phyloP scores from a whole-genome alignment of 1,284 basidiomycete genomes.

The Hemileia vastatrix region DNA sequence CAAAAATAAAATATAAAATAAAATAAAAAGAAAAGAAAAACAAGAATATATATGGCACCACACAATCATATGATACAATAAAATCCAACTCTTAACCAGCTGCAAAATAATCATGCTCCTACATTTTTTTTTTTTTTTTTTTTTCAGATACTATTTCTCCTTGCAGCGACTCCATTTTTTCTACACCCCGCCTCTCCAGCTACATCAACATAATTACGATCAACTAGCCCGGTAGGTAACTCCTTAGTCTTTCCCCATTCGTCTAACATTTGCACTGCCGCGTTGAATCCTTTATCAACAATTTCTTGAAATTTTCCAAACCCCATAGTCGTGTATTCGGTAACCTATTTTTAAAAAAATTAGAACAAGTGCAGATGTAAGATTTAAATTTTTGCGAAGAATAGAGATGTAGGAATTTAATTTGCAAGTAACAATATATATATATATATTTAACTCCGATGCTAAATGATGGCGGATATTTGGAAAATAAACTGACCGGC shows the following conservation, averaged over 20 bases:
- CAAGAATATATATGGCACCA: no score
- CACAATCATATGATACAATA: no score
- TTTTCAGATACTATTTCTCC: no score
- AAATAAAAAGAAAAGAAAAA: no score
- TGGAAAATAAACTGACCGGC: constrained; percentile 57
- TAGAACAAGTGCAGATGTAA: constrained; percentile 10
- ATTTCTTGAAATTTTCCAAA: constrained; percentile 62
- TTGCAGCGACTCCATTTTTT: no score
- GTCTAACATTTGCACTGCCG: constrained; percentile 62
- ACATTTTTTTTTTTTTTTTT: no score
- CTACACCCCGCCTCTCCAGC: no score
- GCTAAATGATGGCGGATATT: not conserved
- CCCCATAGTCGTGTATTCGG: constrained; percentile 45
- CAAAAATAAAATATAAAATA: no score
- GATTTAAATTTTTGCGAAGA: not conserved
- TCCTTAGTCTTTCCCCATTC: constrained; percentile 72
- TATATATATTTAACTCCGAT: constrained; percentile 53
- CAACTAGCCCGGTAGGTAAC: constrained; percentile 61
- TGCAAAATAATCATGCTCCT: no score
- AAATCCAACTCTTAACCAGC: no score
- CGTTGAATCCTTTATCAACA: constrained; percentile 67
- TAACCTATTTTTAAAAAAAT: constrained; percentile 40
- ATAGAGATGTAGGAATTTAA: not conserved
- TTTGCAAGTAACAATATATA: constrained; percentile 30
- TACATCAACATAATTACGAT: no score